Evolutionary conservation across 192 early-diverging fungal genomes (phyloP).

Genomic region (Coemansia sp.): DNA sequence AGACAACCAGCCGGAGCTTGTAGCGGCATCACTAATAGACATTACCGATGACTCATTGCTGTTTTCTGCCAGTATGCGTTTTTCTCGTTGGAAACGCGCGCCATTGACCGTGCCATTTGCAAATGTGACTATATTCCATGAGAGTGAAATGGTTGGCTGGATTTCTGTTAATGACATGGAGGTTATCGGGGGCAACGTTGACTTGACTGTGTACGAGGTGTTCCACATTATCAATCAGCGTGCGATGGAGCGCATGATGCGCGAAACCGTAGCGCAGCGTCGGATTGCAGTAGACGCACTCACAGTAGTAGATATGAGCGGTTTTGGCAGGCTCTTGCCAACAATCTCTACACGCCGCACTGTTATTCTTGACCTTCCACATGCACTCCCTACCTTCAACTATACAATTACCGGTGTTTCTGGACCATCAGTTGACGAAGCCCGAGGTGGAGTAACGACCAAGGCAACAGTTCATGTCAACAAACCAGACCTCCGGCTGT

Average conservation of each 20-base stretch:
- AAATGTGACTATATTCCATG: constrained; percentile 33
- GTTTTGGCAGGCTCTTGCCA: constrained; percentile 34
- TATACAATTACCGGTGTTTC: constrained; percentile 12
- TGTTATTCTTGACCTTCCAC: constrained; percentile 20
- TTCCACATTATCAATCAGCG: constrained; percentile 30
- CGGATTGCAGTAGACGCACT: constrained; percentile 12
- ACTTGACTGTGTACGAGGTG: constrained; percentile 18
- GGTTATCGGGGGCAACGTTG: constrained; percentile 7
- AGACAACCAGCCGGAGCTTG: constrained; percentile 20
- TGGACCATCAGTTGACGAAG: constrained; percentile 18
- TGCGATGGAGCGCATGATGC: constrained; percentile 26
- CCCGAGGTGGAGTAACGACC: constrained; percentile 15
- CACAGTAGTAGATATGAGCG: constrained; percentile 20
- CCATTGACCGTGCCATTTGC: constrained; percentile 17
- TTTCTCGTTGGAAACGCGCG: constrained; percentile 16
- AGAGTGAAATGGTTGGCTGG: constrained; percentile 31
- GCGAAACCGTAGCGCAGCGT: constrained; percentile 17
- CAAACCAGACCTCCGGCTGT: constrained; percentile 9
- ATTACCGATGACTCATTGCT: constrained; percentile 20
- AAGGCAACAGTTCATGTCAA: constrained; percentile 10
- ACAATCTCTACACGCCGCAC: constrained; percentile 14
- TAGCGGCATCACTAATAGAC: constrained; percentile 23
- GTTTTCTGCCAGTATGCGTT: constrained; percentile 19
- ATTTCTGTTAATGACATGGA: constrained; percentile 15
- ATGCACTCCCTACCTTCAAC: constrained; percentile 1